Evolutionary conservation across 2,329 filamentous ascomycete species (phyloP).

Genomic region (Sordariomycetes sp.): DNA sequence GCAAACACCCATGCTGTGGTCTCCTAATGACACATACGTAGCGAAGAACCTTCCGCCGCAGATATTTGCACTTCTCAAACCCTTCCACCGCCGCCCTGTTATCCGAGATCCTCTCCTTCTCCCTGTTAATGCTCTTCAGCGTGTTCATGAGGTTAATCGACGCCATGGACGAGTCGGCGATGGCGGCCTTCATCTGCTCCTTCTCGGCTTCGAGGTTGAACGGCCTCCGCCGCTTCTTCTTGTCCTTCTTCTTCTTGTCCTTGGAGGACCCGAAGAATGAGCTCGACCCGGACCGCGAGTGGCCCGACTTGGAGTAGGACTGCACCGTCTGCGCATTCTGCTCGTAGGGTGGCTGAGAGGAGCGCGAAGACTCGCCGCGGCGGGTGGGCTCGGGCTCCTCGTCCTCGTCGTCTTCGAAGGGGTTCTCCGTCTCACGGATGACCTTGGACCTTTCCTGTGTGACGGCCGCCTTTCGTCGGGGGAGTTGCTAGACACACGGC

Average conservation of each 20-base stretch:
- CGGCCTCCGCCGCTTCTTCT: slow-evolving; percentile 45
- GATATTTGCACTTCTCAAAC: slow-evolving; percentile 78
- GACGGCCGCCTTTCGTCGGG: slow-evolving; percentile 57
- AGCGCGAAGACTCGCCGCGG: slow-evolving; percentile 11
- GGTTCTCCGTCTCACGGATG: slow-evolving; percentile 67
- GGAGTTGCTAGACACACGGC: slow-evolving; percentile 38
- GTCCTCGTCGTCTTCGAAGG: slow-evolving; percentile 50
- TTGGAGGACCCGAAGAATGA: slow-evolving; percentile 31
- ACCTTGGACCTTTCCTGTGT: slow-evolving; percentile 75
- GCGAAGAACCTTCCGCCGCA: slow-evolving; percentile 74
- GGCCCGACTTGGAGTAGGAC: slow-evolving; percentile 8
- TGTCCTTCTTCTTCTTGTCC: slow-evolving; percentile 35
- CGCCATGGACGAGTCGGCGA: slow-evolving; percentile 81
- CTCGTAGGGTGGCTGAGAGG: slow-evolving; percentile 10
- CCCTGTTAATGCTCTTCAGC: slow-evolving; percentile 83
- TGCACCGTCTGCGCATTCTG: slow-evolving; percentile 7
- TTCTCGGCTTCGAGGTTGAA: slow-evolving; percentile 87
- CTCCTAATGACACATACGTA: slow-evolving; percentile 45
- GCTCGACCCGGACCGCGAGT: slow-evolving; percentile 26
- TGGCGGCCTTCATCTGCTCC: slow-evolving; percentile 74
- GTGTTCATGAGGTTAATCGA: slow-evolving; percentile 85
- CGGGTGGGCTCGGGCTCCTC: slow-evolving; percentile 39
- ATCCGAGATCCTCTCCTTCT: slow-evolving; percentile 77
- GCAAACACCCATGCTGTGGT: neutral
- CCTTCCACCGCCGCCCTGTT: slow-evolving; percentile 63